These are phyloP conservation scores for Blastomyces emzantsi DNA, from an alignment of 2,329 filamentous ascomycete species.

Conservation along the genomic window DNA sequence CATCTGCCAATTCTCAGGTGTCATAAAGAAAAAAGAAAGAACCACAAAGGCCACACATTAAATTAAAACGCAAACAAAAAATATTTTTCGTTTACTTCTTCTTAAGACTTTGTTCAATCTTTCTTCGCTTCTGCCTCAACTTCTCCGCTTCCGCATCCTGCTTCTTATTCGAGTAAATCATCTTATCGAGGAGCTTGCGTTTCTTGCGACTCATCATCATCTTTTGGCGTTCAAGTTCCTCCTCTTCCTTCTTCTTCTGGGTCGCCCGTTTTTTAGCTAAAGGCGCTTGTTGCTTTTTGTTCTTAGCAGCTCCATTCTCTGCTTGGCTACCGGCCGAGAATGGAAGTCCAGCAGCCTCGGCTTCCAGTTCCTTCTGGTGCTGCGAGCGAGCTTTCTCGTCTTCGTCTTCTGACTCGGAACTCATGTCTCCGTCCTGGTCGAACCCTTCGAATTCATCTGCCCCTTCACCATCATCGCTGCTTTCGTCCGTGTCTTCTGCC, in stretches of 20 bases:
- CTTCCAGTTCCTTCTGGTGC: constrained; percentile 85
- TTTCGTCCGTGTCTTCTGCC: constrained; percentile 39
- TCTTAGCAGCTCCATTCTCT: constrained; percentile 48
- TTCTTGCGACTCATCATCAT: constrained; percentile 99
- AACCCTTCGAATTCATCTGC: constrained; percentile 42
- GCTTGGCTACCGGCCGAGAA: constrained; percentile 39
- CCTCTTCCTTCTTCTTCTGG: constrained; percentile 58
- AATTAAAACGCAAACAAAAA: background rate
- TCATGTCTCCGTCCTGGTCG: constrained; percentile 46
- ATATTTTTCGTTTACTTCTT: constrained; percentile 16
- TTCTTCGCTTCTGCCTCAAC: constrained; percentile 81
- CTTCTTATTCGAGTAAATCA: constrained; percentile 91
- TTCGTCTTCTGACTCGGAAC: constrained; percentile 48
- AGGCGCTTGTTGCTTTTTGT: constrained; percentile 60
- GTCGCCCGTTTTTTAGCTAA: constrained; percentile 61
- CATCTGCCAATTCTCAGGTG: background rate
- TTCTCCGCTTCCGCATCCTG: constrained; percentile 83
- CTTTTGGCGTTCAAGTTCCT: constrained; percentile 86
- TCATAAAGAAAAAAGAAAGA: constrained; percentile 1
- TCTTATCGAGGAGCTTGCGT: constrained; percentile 94
- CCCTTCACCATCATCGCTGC: constrained; percentile 39
- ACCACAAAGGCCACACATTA: background rate
- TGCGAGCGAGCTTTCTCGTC: constrained; percentile 54
- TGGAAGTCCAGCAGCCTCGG: constrained; percentile 68
- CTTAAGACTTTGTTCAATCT: constrained; percentile 56